A percentile compares a stretch with the other conserved stretches of the same genome.
phyloP scores from a whole-genome alignment of 768 basidiomycete genomes.

The Leccinum rimulosum region DNA sequence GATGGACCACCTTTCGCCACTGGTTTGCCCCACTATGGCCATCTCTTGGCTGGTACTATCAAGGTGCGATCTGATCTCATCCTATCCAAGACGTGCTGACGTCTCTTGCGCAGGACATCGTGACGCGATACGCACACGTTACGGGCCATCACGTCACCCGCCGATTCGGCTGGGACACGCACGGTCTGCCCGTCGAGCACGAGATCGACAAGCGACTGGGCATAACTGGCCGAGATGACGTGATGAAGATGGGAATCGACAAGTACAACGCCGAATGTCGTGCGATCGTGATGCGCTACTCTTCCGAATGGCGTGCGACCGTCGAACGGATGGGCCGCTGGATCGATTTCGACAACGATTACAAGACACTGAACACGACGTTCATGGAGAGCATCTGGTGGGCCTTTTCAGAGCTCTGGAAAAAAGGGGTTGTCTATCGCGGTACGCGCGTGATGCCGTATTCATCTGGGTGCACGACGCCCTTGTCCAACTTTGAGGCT shows the following conservation, averaged over 20 bases:
- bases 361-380: constrained; percentile 90
- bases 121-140: constrained; percentile 92
- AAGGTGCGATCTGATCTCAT: constrained; percentile 54
- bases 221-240: constrained; percentile 91
- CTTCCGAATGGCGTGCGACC: constrained; percentile 89
- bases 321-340: constrained; percentile 99
- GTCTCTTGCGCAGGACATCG: constrained; percentile 73
- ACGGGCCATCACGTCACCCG: constrained; percentile 91
- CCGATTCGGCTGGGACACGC: constrained; percentile 98
- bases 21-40: constrained; percentile 94
- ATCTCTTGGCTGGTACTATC: constrained; percentile 89
- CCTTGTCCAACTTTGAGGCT: constrained; percentile 96
- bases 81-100: background rate
- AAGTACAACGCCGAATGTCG: constrained; percentile 98
- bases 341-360: constrained; percentile 99
- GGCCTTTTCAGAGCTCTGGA: constrained; percentile 94
- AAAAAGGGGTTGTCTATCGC: constrained; percentile 89
- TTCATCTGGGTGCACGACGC: constrained; percentile 93
- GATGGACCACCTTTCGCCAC: constrained; percentile 98
- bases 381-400: constrained; percentile 99
- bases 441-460: constrained; percentile 98
- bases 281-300: constrained; percentile 95
- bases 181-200: constrained; percentile 97
- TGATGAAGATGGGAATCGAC: constrained; percentile 93
- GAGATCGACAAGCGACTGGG: constrained; percentile 97